Evolutionary conservation across 2,329 filamentous ascomycete species (phyloP).

Genomic region (Cyphellophora europaea): DNA sequence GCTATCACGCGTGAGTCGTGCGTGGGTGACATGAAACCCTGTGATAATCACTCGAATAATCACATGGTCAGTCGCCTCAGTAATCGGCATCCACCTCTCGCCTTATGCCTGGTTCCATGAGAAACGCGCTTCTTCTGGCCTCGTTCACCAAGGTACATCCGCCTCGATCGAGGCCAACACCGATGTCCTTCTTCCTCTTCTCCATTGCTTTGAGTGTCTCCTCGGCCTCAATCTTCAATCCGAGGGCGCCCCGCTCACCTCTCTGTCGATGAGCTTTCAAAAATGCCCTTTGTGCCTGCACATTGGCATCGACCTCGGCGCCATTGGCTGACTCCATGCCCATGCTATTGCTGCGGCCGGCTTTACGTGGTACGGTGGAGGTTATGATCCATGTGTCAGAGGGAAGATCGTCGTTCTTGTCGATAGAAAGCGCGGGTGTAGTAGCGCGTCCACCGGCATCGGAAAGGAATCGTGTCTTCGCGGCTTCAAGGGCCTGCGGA

Average conservation of each 20-base stretch:
- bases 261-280: conserved; percentile 29
- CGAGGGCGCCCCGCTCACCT: conserved; percentile 20
- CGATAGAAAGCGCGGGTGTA: conserved; percentile 9
- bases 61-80: conserved; percentile 4
- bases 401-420: conserved; percentile 22
- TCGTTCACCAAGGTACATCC: conserved; percentile 45
- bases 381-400: conserved; percentile 26
- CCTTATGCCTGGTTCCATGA: conserved; percentile 41
- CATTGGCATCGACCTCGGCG: conserved; percentile 14
- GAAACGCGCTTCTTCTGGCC: conserved; percentile 39
- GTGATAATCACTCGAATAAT: no score
- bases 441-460: conserved; percentile 15
- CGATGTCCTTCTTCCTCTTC: conserved; percentile 41
- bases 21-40: no score
- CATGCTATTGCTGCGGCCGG: no score
- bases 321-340: neutral
- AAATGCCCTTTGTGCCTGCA: conserved; percentile 27
- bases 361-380: conserved; percentile 5
- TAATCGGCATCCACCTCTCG: conserved; percentile 20
- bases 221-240: conserved; percentile 35
- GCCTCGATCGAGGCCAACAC: conserved; percentile 43
- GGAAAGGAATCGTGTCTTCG: conserved; percentile 14
- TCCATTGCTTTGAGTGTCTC: conserved; percentile 36
- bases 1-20: no score
- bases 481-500: conserved; percentile 14